Evolutionary conservation across 371 early-diverging fungal genomes (phyloP).

Genomic region (Actinomucor elegans): DNA sequence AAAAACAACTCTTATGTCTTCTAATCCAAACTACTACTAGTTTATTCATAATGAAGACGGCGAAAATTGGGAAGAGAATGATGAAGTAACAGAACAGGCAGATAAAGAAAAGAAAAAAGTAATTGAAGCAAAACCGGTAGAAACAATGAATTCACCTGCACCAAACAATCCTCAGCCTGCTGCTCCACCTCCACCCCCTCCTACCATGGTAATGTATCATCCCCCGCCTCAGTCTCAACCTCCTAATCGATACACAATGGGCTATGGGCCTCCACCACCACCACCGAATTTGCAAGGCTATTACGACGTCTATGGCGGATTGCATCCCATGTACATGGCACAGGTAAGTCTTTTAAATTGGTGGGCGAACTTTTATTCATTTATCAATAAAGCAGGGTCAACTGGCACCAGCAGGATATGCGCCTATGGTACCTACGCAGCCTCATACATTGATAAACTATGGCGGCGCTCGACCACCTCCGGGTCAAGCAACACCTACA

Average conservation of each 20-base stretch:
- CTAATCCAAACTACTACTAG: neutral
- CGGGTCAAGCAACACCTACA: neutral
- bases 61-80: constrained; percentile 13
- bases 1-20: too few species aligned
- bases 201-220: constrained; percentile 4
- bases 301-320: constrained; percentile 15
- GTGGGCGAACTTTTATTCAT: too few species aligned
- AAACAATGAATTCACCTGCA: neutral
- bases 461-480: too few species aligned
- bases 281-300: constrained; percentile 4
- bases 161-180: neutral
- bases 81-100: constrained; percentile 1
- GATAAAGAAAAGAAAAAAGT: constrained; percentile 1
- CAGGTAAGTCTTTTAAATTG: constrained; percentile 33
- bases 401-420: neutral
- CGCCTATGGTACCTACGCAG: neutral
- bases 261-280: constrained; percentile 5
- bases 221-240: neutral
- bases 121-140: too few species aligned
- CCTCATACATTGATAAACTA: too few species aligned
- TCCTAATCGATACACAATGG: neutral
- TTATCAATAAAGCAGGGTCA: constrained; percentile 7
- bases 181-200: constrained; percentile 4
- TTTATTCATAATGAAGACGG: constrained; percentile 13
- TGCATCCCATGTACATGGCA: constrained; percentile 37